Percentiles rank a stretch among this genome's conserved stretches.
phyloP scores from a whole-genome alignment of 163 green algal genomes.

The Scenedesmus sp. region DNA sequence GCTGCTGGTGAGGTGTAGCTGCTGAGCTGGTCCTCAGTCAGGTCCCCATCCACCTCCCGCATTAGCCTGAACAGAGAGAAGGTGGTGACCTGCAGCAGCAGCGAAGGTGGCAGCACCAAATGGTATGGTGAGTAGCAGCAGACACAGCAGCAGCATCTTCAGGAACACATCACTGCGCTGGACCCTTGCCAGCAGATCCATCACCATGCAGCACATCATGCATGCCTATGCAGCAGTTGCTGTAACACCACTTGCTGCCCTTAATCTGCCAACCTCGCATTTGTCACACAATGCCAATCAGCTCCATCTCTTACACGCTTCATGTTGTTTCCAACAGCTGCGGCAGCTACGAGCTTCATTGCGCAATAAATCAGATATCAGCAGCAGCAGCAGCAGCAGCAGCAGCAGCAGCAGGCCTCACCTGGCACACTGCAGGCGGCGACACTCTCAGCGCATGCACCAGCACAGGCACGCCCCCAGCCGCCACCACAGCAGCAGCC shows the following conservation, averaged over 20 bases:
- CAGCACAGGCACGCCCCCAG: background rate
- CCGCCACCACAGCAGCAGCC: background rate
- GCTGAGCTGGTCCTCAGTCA: conserved; percentile 35
- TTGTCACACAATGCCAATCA: too few species aligned
- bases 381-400: background rate
- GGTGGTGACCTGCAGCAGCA: conserved; percentile 37
- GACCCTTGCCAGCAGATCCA: too few species aligned
- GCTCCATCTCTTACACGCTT: too few species aligned
- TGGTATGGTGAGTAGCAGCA: too few species aligned
- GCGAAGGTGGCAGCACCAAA: background rate
- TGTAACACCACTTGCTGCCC: too few species aligned
- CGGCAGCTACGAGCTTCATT: too few species aligned
- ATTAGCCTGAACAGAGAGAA: conserved; percentile 37
- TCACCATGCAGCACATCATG: too few species aligned
- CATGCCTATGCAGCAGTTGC: too few species aligned
- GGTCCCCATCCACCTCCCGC: conserved; percentile 23
- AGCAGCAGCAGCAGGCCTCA: background rate
- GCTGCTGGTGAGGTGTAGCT: conserved; percentile 6
- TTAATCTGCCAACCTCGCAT: too few species aligned
- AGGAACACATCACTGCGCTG: too few species aligned
- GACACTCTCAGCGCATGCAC: background rate
- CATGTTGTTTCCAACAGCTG: too few species aligned
- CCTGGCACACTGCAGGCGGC: conserved; percentile 30
- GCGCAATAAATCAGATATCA: background rate
- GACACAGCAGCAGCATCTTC: too few species aligned